Evolutionary conservation across 768 basidiomycete genomes (phyloP).

Genomic region (Artomyces pyxidatus): DNA sequence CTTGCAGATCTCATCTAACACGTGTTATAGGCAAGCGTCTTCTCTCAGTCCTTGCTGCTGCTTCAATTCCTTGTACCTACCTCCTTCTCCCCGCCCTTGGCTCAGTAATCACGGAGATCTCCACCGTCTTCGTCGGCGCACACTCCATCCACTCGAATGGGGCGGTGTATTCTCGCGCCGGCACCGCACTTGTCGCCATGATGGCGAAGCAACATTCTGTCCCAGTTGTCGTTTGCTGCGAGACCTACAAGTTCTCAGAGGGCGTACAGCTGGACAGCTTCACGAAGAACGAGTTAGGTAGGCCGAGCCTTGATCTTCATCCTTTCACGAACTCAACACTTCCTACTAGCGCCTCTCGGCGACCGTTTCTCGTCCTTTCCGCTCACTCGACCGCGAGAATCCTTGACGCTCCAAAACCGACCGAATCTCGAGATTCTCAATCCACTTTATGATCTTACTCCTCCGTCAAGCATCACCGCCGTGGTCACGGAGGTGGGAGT

Average conservation of each 20-base stretch:
- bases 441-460: constrained; percentile 91
- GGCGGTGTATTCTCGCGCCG: constrained; percentile 86
- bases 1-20: not conserved
- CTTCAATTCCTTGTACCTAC: constrained; percentile 81
- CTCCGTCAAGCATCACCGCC: constrained; percentile 85
- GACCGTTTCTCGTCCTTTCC: constrained; percentile 27
- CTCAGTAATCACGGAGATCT: constrained; percentile 71
- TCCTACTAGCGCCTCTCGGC: constrained; percentile 23
- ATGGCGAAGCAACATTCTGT: constrained; percentile 84
- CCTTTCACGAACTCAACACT: not conserved
- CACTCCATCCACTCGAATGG: constrained; percentile 95
- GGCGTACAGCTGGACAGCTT: constrained; percentile 89
- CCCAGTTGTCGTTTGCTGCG: constrained; percentile 94
- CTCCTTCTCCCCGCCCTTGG: constrained; percentile 82
- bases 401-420: constrained; percentile 23
- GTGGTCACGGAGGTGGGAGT: constrained; percentile 96
- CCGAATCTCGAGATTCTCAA: constrained; percentile 70
- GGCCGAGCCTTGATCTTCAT: constrained; percentile 16
- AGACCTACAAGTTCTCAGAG: constrained; percentile 98
- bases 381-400: constrained; percentile 25
- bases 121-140: constrained; percentile 84
- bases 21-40: constrained; percentile 76
- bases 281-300: constrained; percentile 93
- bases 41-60: constrained; percentile 57
- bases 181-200: constrained; percentile 95